Evolutionary conservation across 2,329 filamentous ascomycete species (phyloP).

Genomic region (Phaeophleospora eucalypticola): DNA sequence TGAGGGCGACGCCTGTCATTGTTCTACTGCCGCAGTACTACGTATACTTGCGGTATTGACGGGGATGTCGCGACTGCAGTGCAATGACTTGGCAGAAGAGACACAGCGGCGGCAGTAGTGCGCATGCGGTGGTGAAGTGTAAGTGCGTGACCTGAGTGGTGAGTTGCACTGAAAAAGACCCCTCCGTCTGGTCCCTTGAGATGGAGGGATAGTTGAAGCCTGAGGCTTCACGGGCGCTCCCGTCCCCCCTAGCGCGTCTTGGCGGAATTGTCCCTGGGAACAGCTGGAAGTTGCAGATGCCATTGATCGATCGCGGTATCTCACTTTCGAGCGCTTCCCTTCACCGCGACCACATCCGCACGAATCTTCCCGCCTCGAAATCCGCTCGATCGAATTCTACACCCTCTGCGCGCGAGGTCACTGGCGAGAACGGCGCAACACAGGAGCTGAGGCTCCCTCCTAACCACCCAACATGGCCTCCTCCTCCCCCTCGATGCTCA

Average conservation of each 20-base stretch:
- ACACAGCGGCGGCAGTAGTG: too few relatives aligned
- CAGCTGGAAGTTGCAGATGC: not conserved
- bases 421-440: slow-evolving; percentile 14
- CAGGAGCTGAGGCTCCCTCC: slow-evolving; percentile 29
- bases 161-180: too few relatives aligned
- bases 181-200: not conserved
- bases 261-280: not conserved
- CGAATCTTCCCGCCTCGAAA: too few relatives aligned
- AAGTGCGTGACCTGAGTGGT: too few relatives aligned
- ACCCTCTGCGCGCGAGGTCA: not conserved
- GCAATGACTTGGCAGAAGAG: not conserved
- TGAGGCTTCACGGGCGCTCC: not conserved
- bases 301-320: slow-evolving; percentile 4
- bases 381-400: too few relatives aligned
- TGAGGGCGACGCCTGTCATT: slow-evolving; percentile 1
- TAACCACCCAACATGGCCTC: slow-evolving; percentile 38
- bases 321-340: not conserved
- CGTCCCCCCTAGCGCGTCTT: not conserved
- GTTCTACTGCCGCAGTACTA: not conserved
- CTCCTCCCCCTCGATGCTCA: slow-evolving; percentile 49
- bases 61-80: not conserved
- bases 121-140: too few relatives aligned
- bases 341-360: not conserved
- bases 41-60: too few relatives aligned
- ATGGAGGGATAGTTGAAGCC: not conserved